These are phyloP conservation scores for Amylocarpus encephaloides DNA, from an alignment of 2,329 filamentous ascomycete genomes.

Conservation along the genomic window DNA sequence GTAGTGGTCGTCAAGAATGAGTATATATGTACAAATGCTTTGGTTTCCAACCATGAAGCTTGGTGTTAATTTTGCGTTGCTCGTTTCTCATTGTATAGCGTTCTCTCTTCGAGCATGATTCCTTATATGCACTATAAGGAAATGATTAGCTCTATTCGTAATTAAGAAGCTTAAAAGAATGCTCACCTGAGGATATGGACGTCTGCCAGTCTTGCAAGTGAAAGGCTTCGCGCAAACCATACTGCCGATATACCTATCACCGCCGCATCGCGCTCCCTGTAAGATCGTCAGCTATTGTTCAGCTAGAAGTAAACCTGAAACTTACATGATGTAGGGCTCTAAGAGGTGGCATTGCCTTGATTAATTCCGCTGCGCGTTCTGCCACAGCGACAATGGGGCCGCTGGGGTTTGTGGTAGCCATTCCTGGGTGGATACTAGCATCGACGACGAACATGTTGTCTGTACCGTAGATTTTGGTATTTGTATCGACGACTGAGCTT, in stretches of 20 bases:
- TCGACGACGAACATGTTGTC: constrained; percentile 65
- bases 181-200: not conserved
- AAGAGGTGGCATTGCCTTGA: constrained; percentile 15
- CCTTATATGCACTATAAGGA: not conserved
- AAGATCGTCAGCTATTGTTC: no score
- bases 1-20: not conserved
- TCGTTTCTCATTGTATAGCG: not conserved
- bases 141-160: not conserved
- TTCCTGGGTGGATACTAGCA: constrained; percentile 62
- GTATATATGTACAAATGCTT: not conserved
- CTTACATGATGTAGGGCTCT: not conserved
- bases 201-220: not conserved
- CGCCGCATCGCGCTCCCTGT: not conserved
- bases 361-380: constrained; percentile 40
- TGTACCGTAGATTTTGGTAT: constrained; percentile 60
- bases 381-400: constrained; percentile 58
- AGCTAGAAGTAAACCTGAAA: no score
- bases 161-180: not conserved
- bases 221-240: not conserved
- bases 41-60: not conserved
- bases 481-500: constrained; percentile 53
- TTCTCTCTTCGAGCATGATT: not conserved
- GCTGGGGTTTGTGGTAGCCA: constrained; percentile 62
- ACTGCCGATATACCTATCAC: not conserved
- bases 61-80: not conserved